Evolutionary conservation across 768 basidiomycete species (phyloP), one percentile per base, ranked within the genome.

Genomic region (Leucosporidium creatinivorum): DNA sequence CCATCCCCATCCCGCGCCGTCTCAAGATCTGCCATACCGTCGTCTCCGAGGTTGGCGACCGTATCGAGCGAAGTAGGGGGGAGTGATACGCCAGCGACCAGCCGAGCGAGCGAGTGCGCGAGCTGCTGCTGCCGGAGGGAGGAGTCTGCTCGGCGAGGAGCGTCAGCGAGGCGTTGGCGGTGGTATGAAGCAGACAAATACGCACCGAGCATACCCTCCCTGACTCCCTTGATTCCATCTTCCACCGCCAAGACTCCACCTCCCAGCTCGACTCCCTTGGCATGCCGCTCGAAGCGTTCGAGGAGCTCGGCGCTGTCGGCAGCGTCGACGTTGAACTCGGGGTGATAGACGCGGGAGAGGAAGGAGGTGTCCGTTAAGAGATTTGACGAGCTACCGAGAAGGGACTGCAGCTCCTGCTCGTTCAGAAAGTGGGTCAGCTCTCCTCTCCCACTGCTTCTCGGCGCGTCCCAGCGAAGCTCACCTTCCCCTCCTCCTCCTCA

Each of bases 271-370:
- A 88, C 84, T 0, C 85, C 87, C 47, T 80, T 82, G 1, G 85
- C 82, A 73, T 92, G 87, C 15, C 78, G 79, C 49, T 85, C 83
- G 75, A 93, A 93, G 1, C 83, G 79, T 12, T 85, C 82, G 9
- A 84, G 80, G 0, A 82, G 77, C 21, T 85, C 84, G 18, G 79
- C 76, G 0, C 88, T 86, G 30, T 92, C 91, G 51, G 87, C 85
- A 0, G 81, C 75, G 69, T 93, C 90, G 31, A 92, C 75, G 74
- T 92, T 92, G 79, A 89, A 93, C 0, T 84, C 87, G 4, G 89
- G 91, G 73, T 93, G 91, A 73, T 86, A 91, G 1, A 91, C 86
- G 51, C 84, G 85, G 0, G 86, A 85, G 74, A 87, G 89, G 75
- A 91, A 92, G 1, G 81, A 4, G 84, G 83, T 68, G 85, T 80